phyloP scores from a whole-genome alignment of 75 land plant species.

The Cupressus sempervirens region DNA sequence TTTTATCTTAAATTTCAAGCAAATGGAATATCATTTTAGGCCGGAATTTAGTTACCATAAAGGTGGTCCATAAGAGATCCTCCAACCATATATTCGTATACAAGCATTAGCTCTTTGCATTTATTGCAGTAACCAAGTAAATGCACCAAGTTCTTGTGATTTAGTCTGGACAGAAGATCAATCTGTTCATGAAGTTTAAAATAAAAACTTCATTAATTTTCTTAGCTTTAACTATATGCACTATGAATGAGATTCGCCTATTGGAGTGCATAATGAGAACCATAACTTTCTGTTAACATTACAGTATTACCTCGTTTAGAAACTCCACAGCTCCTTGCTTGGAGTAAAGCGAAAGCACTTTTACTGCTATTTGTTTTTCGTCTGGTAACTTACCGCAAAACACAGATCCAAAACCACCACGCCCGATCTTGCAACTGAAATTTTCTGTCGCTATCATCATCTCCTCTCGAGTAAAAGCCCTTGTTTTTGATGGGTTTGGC shows the following conservation, averaged over 20 bases:
- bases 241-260: too few species aligned
- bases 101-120: constrained; percentile 31
- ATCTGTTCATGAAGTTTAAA: neutral
- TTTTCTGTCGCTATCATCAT: neutral
- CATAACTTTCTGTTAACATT: too few species aligned
- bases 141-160: constrained; percentile 38
- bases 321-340: neutral
- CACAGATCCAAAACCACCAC: constrained; percentile 2
- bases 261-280: too few species aligned
- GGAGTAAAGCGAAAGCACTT: neutral
- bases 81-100: constrained; percentile 47
- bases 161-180: constrained; percentile 9
- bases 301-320: neutral
- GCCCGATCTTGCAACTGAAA: neutral
- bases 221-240: too few species aligned
- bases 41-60: neutral
- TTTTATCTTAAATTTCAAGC: too few species aligned
- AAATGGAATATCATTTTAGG: too few species aligned
- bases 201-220: too few species aligned
- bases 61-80: constrained; percentile 59
- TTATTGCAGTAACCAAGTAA: constrained; percentile 46
- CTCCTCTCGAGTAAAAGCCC: neutral
- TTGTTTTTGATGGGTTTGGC: neutral
- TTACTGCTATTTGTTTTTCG: neutral
- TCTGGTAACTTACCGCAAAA: neutral